phyloP scores from a whole-genome alignment of 2,329 filamentous ascomycete genomes.

The Rutstroemia sp. region DNA sequence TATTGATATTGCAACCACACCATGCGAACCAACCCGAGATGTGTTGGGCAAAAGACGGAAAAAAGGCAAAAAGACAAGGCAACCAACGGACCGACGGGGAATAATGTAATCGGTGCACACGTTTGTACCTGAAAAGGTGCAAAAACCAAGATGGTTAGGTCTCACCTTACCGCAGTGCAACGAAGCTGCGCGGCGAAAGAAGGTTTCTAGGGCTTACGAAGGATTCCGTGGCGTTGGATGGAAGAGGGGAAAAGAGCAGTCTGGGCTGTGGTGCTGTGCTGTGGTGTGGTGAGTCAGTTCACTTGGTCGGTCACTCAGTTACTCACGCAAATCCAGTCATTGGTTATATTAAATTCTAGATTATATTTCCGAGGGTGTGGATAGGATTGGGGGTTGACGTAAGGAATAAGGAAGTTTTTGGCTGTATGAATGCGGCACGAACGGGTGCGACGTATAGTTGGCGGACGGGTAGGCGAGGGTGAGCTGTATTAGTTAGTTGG shows the following conservation, averaged over 20 bases:
- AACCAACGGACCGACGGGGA: neutral
- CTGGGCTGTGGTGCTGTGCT: too few species aligned
- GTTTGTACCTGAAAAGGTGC: neutral
- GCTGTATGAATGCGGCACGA: neutral
- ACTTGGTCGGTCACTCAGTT: neutral
- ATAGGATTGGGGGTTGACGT: neutral
- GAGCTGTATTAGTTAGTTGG: too few species aligned
- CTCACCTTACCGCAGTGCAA: neutral
- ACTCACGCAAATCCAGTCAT: too few species aligned
- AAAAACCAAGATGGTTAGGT: neutral
- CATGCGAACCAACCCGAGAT: neutral
- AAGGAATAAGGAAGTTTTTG: neutral
- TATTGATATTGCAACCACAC: neutral
- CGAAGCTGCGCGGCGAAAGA: neutral
- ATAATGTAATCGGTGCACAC: too few species aligned
- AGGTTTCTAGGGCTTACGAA: conserved; percentile 1
- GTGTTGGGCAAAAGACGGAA: too few species aligned
- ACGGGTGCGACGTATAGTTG: neutral
- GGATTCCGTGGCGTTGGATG: conserved; percentile 1
- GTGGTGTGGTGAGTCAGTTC: neutral
- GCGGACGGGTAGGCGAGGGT: too few species aligned
- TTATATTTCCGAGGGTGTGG: too few species aligned
- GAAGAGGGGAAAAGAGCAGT: neutral
- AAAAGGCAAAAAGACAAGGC: neutral
- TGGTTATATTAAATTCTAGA: too few species aligned